These are phyloP conservation scores for Verbascum thapsus DNA, from an alignment of 257 asterid genomes.

Conservation along the genomic window DNA sequence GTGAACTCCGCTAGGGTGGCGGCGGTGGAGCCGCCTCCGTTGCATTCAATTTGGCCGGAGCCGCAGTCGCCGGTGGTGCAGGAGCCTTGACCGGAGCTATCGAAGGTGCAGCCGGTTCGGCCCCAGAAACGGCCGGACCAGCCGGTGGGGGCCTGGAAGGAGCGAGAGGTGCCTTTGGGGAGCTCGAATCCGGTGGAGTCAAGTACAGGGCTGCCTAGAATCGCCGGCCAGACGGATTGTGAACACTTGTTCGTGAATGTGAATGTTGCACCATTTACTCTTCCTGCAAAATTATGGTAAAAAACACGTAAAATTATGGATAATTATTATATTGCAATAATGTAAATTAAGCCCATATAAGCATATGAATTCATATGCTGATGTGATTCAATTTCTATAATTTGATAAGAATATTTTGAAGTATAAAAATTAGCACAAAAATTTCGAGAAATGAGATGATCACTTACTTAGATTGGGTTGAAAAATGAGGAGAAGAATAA, in stretches of 20 bases:
- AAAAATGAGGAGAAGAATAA: no score
- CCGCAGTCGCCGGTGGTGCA: slow-evolving; percentile 80
- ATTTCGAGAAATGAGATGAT: no score
- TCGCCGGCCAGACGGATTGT: slow-evolving; percentile 77
- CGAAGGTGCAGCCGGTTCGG: slow-evolving; percentile 67
- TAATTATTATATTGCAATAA: no score
- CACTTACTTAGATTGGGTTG: no score
- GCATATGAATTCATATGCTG: no score
- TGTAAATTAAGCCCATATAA: no score
- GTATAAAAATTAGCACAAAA: no score
- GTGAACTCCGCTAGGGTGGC: slow-evolving; percentile 85
- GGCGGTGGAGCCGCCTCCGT: slow-evolving; percentile 73
- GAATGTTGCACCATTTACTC: slow-evolving; percentile 48
- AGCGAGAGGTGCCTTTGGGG: slow-evolving; percentile 48
- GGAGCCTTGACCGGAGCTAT: slow-evolving; percentile 50
- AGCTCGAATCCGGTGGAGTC: slow-evolving; percentile 76
- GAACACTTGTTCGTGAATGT: slow-evolving; percentile 72
- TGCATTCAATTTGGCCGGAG: slow-evolving; percentile 67
- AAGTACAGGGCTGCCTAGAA: slow-evolving; percentile 51
- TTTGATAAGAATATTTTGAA: no score
- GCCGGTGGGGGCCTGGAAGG: slow-evolving; percentile 69
- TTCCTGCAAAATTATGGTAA: slow-evolving; percentile 25
- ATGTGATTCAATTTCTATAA: no score
- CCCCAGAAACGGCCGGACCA: slow-evolving; percentile 93
- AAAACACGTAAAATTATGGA: no score